phyloP scores from a whole-genome alignment of 2,329 filamentous ascomycete genomes.

The Fusarium sp. region DNA sequence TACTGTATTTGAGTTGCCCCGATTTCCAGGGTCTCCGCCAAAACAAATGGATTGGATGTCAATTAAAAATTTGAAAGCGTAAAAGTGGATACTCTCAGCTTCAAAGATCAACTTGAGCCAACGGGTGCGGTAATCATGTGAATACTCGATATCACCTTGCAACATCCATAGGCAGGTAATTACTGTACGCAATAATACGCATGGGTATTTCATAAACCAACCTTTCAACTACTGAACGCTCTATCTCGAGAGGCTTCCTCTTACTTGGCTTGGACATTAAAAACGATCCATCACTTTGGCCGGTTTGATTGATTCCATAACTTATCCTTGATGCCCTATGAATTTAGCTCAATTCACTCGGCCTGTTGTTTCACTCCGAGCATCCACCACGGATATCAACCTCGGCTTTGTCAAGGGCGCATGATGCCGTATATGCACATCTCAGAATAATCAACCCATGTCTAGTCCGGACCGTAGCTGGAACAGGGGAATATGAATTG shows the following conservation, averaged over 20 bases:
- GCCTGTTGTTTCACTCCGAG: conserved; percentile 9
- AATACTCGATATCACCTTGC: neutral
- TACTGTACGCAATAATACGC: neutral
- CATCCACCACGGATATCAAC: conserved; percentile 9
- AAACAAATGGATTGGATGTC: neutral
- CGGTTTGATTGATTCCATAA: conserved; percentile 13
- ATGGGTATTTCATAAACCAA: neutral
- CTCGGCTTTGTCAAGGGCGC: conserved; percentile 7
- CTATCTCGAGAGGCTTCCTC: neutral
- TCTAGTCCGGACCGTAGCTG: neutral
- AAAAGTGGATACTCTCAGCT: conserved; percentile 12
- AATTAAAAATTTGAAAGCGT: neutral
- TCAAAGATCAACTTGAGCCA: neutral
- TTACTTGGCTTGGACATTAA: neutral
- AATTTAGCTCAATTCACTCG: neutral
- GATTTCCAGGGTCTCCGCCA: conserved; percentile 12
- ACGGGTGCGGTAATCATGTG: too few species aligned
- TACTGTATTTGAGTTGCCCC: conserved; percentile 7
- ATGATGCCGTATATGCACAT: neutral
- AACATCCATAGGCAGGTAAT: too few species aligned
- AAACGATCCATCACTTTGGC: neutral
- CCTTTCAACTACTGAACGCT: neutral
- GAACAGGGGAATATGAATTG: neutral
- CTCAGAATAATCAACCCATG: neutral
- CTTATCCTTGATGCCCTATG: neutral